Percentiles rank a stretch among this genome's conserved stretches.
These are phyloP conservation scores for Kondoa malvinella DNA, from an alignment of 768 basidiomycete species.

Conservation along the genomic window DNA sequence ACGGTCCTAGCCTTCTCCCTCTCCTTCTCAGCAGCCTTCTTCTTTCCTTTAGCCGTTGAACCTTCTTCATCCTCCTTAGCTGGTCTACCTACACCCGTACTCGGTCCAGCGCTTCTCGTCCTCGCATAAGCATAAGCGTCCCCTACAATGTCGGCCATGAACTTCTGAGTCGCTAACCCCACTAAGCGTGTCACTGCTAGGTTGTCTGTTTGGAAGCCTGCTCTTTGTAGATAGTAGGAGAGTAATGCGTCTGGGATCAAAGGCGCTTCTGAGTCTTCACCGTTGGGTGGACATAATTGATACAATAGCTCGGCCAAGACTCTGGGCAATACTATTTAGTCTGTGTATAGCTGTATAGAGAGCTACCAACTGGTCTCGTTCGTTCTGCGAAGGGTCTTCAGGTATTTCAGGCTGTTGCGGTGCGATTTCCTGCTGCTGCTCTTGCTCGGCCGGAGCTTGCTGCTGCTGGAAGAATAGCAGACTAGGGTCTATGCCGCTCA, in stretches of 20 bases:
- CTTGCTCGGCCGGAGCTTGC: constrained; percentile 6
- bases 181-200: constrained; percentile 41
- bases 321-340: background rate
- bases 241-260: constrained; percentile 97
- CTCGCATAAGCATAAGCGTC: constrained; percentile 97
- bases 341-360: background rate
- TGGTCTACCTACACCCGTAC: constrained; percentile 34
- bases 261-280: background rate
- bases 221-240: constrained; percentile 86
- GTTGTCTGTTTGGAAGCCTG: constrained; percentile 78
- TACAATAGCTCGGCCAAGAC: background rate
- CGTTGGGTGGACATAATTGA: background rate
- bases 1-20: constrained; percentile 55
- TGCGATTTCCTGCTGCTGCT: background rate
- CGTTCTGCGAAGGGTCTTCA: background rate
- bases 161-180: constrained; percentile 91
- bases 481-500: constrained; percentile 15
- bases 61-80: constrained; percentile 5
- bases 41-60: constrained; percentile 2
- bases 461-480: constrained; percentile 16
- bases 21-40: background rate
- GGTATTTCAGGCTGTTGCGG: background rate
- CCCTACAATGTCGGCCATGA: constrained; percentile 85
- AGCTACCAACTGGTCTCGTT: background rate
- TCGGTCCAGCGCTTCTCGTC: constrained; percentile 80